Base-by-base conservation (phyloP, 805 yeast species). In the Metschnikowia dekortorum region DNA sequence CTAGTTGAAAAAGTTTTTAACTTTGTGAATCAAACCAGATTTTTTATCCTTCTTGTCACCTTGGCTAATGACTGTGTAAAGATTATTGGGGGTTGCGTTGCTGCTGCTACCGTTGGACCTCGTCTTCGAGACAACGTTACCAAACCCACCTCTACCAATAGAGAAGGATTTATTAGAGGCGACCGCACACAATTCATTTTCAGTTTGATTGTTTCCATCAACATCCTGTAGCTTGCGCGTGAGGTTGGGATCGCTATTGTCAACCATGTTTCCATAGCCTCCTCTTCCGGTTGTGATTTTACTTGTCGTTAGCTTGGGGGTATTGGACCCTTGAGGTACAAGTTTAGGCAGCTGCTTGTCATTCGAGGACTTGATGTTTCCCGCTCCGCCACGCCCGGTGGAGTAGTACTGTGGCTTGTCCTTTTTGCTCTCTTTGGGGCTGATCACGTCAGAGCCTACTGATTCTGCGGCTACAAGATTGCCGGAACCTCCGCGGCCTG, bases 311-410 rank as follows among this genome's bases (percentile, higher is more conserved):
- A 82, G 70, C 58, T 71, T 77, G 29, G 90, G 89, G 13, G 86
- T 80, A 54, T 76, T 79, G 4, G 83, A 76, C 3, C 87, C 86
- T 55, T 78, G 81, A 2, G 80, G 80, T 2, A 76, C 80, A 32
- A 81, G 71, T 44, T 74, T 78, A 3, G 86, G 86, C 8, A 80
- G 72, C 30, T 42, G 82, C 28, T 70, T 64, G 32, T 70, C 64
- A 37, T 62, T 57, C 10, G 79, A 63, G 3, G 71, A 57, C 56
- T 76, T 71, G 48, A 85, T 80, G 64, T 85, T 85, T 6, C 91
- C 91, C 1, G 85, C 85, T 8, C 92, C 92, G 9, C 92, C 92
- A 55, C 92, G 75, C 5, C 91, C 91, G 0, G 90, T 85, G n/a
- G 88, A 76, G 56, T 77, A 78, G 51, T 69, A 71, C 6, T 70